Evolutionary conservation across 2,329 filamentous ascomycete genomes (phyloP).

Genomic region (Epichloe baconii): DNA sequence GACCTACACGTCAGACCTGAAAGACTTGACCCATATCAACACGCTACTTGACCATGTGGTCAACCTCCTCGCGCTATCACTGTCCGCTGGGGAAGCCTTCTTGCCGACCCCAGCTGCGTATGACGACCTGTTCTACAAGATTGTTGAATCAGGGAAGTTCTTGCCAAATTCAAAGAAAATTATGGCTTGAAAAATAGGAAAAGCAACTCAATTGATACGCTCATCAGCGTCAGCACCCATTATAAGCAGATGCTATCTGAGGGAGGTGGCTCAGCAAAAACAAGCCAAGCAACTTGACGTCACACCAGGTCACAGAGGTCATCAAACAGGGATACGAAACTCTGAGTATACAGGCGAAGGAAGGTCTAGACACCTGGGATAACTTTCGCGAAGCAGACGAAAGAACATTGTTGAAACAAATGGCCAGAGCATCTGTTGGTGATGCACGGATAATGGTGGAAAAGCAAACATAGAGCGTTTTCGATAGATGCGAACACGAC

Average conservation of each 20-base stretch:
- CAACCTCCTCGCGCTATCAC: constrained; percentile 68
- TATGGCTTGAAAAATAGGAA: constrained; percentile 48
- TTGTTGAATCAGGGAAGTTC: constrained; percentile 82
- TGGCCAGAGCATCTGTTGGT: constrained; percentile 63
- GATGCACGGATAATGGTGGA: constrained; percentile 42
- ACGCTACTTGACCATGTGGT: constrained; percentile 65
- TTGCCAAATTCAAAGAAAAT: constrained; percentile 68
- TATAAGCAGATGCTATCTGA: constrained; percentile 72
- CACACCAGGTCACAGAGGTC: constrained; percentile 71
- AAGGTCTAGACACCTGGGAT: constrained; percentile 77
- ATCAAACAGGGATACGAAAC: constrained; percentile 97
- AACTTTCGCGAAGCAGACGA: constrained; percentile 78
- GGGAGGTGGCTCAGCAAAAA: constrained; percentile 25
- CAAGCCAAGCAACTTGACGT: constrained; percentile 59
- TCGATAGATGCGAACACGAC: not conserved
- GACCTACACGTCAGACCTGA: constrained; percentile 70
- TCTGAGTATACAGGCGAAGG: constrained; percentile 76
- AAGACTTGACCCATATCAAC: constrained; percentile 53
- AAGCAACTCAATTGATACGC: constrained; percentile 66
- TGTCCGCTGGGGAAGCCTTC: constrained; percentile 82
- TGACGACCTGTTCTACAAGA: constrained; percentile 96
- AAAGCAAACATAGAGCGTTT: constrained; percentile 6
- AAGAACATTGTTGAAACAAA: constrained; percentile 73
- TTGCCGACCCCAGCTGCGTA: constrained; percentile 77
- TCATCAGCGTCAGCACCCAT: constrained; percentile 71